Evolutionary conservation across 202 grass and related monocot genomes (phyloP).

Genomic region (Schoenoplectus triqueter): DNA sequence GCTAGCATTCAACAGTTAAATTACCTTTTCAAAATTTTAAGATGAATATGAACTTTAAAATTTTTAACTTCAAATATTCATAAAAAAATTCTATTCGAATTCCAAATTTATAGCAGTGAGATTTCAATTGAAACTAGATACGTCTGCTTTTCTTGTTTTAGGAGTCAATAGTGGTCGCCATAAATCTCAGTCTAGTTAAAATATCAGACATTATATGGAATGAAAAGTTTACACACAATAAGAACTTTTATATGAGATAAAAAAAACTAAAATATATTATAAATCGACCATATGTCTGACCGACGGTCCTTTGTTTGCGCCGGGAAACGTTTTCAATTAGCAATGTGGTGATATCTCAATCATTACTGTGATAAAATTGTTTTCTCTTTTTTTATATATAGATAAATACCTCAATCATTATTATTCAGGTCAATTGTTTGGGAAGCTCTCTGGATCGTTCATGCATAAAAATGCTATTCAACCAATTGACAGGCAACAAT

Average conservation of each 20-base stretch:
- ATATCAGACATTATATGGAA: neutral
- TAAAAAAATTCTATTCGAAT: no score
- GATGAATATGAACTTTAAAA: no score
- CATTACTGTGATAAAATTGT: no score
- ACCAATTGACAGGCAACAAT: neutral
- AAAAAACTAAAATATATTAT: neutral
- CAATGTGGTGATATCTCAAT: neutral
- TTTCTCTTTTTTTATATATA: neutral
- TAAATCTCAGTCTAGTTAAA: neutral
- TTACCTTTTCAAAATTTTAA: no score
- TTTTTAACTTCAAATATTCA: neutral
- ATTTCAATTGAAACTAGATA: neutral
- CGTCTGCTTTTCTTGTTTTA: neutral
- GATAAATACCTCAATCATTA: neutral
- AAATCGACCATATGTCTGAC: neutral
- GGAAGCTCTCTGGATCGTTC: neutral
- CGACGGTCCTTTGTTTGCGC: neutral
- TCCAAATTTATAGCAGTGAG: neutral
- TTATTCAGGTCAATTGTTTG: neutral
- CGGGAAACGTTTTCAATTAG: conserved; percentile 1
- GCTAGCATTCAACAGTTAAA: no score
- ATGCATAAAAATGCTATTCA: neutral
- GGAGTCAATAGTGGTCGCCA: neutral
- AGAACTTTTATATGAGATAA: neutral
- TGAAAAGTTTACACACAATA: neutral